Evolutionary conservation across 169 alveolate genomes (phyloP), one percentile per base, ranked within the genome.

Genomic region (Cryptosporidium sp.): DNA sequence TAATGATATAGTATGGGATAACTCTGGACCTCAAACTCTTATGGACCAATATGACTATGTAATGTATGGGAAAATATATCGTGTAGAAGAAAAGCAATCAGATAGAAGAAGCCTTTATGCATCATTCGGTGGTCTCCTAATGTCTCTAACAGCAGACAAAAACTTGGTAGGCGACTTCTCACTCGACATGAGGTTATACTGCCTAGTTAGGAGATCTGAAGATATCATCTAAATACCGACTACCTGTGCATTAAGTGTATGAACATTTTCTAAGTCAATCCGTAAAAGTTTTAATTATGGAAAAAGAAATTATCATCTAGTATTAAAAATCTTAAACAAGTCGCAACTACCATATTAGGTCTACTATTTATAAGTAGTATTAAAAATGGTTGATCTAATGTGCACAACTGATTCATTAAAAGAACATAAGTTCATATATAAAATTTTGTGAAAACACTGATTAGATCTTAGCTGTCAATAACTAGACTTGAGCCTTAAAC

Each of bases 81-180:
- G 95, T 71, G 91, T 93, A n/a, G 98, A 96, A 53, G 98, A 96
- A 53, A 91, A 93, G 44, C 95, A 97, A n/a, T 95, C 98, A 18
- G 98, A 96, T 91, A 94, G 96, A 58, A 93, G 96, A 72, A 92
- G 94, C 9, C 85, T 94, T 18, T 94, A 92, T 73, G 97, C 97
- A 21, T 96, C 98, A 16, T 96, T 95, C 68, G 98, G 98, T 37
- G 98, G 98, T 23, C 93, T 96, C 39, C 91, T 96, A 70, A 94
- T 95, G 98, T 94, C 98, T 1, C 86, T 96, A 69, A 95, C 98
- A 23, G 97, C 98, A 8, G 98, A 96, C 86, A 96, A 96, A 85
- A 97, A 95, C 85, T 95, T 96, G 44, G 94, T 96, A 10, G 97
- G 96, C 21, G 98, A 96, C 85, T 87, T 96, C 29, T 97, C 95